These are phyloP conservation scores for Triangularia setosa DNA, from an alignment of 2,329 filamentous ascomycete genomes.

Conservation along the genomic window DNA sequence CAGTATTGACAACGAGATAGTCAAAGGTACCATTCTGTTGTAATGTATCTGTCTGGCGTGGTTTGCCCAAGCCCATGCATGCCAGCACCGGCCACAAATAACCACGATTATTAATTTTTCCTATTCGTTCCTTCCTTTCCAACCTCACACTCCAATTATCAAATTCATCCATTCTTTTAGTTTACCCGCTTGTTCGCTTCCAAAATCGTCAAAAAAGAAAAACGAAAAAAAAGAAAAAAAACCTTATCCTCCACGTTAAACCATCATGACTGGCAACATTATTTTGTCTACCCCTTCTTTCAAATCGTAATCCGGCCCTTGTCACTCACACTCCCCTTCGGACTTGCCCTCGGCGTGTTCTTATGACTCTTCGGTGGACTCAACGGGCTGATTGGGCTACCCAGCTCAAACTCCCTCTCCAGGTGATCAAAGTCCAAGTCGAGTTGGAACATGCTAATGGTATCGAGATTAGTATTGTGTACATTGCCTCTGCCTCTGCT, in stretches of 20 bases:
- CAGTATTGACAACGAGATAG: not conserved
- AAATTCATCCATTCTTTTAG: not conserved
- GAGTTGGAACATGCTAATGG: not conserved
- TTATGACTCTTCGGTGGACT: not conserved
- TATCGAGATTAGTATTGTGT: conserved; percentile 2
- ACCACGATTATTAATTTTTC: not conserved
- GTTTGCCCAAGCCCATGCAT: not conserved
- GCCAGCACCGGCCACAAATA: not conserved
- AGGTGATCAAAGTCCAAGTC: conserved; percentile 3
- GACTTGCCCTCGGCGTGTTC: not conserved
- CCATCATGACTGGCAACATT: not conserved
- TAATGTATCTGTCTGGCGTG: not conserved
- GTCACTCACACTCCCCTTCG: not conserved
- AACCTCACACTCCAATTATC: not conserved
- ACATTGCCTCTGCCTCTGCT: not conserved
- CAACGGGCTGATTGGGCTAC: conserved; percentile 17
- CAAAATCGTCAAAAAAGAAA: not conserved
- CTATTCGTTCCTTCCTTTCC: not conserved
- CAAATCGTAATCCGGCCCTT: not conserved
- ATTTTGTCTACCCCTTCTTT: not conserved
- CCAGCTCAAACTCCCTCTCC: conserved; percentile 9
- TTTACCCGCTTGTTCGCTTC: not conserved
- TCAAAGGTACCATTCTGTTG: not conserved
- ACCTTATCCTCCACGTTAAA: not conserved
- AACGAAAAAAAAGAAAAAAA: not conserved